Conservation (phyloP, 192 early-diverging fungal genomes). For the Coemansia sp. region DNA sequence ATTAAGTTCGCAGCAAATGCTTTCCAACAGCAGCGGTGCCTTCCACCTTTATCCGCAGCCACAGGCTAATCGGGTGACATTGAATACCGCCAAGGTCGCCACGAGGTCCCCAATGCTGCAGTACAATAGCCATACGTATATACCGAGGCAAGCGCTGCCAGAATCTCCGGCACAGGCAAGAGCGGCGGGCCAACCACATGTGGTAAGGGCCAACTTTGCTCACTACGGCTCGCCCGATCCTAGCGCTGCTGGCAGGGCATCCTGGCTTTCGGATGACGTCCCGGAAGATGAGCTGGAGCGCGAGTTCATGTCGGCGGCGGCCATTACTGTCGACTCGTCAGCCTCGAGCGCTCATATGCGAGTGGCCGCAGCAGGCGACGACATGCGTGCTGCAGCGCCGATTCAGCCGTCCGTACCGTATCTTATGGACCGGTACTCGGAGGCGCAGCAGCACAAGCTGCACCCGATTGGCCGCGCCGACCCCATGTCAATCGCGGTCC, state of each 20-base stretch:
- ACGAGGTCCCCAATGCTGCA: neutral
- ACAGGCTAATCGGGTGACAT: neutral
- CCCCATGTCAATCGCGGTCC: slow-evolving; percentile 12
- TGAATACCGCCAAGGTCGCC: neutral
- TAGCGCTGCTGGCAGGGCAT: slow-evolving; percentile 5
- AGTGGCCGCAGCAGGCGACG: neutral
- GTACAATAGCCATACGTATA: neutral
- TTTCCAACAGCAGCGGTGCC: slow-evolving; percentile 2
- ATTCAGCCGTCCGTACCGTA: neutral
- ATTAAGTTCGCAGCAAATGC: neutral
- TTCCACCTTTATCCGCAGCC: slow-evolving; percentile 29
- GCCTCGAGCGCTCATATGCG: neutral
- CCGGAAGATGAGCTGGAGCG: slow-evolving; percentile 27
- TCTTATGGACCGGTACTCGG: slow-evolving; percentile 13
- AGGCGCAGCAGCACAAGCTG: slow-evolving; percentile 39
- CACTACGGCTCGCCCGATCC: slow-evolving; percentile 8
- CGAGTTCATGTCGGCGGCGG: neutral
- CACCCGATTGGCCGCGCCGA: slow-evolving; percentile 25
- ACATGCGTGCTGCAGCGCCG: neutral
- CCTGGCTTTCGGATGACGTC: slow-evolving; percentile 46
- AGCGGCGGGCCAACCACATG: neutral
- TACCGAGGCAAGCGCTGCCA: neutral
- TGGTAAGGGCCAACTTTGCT: neutral
- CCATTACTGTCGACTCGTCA: neutral
- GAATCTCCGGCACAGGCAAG: neutral